Conservation (phyloP, 2,329 filamentous ascomycete genomes). For the Penicillium sp. region DNA sequence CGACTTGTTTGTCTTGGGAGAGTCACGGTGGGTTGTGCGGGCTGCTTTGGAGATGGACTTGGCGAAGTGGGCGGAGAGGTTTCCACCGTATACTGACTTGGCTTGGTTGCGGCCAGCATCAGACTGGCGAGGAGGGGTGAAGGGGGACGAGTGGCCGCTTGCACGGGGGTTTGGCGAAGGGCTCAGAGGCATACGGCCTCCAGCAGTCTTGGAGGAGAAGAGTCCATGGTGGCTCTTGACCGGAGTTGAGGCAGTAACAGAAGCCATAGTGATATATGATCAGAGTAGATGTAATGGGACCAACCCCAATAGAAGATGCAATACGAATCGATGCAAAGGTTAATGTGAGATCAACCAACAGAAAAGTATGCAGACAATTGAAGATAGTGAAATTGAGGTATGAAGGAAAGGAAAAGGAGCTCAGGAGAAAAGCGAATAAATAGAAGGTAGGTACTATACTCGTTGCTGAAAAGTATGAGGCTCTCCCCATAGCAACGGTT, state of each 20-base stretch:
- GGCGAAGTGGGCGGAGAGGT: conserved; percentile 75
- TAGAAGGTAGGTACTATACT: conserved; percentile 28
- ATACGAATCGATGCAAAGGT: conserved; percentile 34
- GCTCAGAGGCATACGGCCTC: conserved; percentile 90
- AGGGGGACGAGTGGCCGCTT: conserved; percentile 69
- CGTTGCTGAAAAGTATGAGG: conserved; percentile 23
- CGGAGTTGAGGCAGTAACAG: conserved; percentile 78
- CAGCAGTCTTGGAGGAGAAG: conserved; percentile 88
- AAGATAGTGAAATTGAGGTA: conserved; percentile 19
- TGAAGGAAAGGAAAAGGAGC: conserved; percentile 21
- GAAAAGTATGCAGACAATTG: conserved; percentile 24
- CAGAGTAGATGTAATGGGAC: conserved; percentile 25
- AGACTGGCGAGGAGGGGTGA: conserved; percentile 67
- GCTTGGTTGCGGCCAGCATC: conserved; percentile 55
- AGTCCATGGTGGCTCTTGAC: conserved; percentile 92
- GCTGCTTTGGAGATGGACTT: conserved; percentile 53
- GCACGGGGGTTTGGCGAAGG: conserved; percentile 70
- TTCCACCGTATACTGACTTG: conserved; percentile 76
- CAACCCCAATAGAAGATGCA: conserved; percentile 22
- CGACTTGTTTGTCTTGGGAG: conserved; percentile 97
- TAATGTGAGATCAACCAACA: conserved; percentile 25
- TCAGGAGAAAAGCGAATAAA: conserved; percentile 38
- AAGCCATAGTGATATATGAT: conserved; percentile 67
- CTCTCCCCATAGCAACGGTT: conserved; percentile 44
- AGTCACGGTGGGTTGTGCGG: conserved; percentile 69